phyloP scores from a whole-genome alignment of 768 basidiomycete species.

The Pilatotrama ljubarskyi region DNA sequence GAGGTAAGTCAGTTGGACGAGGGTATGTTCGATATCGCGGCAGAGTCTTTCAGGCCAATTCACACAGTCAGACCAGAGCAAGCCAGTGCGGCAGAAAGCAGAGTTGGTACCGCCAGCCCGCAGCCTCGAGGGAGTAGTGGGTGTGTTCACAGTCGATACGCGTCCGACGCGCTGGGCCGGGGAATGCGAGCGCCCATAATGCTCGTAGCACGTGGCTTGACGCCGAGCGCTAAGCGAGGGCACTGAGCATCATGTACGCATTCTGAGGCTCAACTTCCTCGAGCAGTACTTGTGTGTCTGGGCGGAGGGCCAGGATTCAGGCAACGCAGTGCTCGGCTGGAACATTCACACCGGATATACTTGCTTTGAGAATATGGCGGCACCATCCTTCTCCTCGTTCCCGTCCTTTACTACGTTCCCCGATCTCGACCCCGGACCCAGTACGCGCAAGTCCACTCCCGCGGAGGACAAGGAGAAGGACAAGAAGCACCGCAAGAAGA shows the following conservation, averaged over 20 bases:
- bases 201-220: slow-evolving; percentile 3
- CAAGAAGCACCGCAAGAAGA: slow-evolving; percentile 13
- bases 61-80: no score
- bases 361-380: slow-evolving; percentile 62
- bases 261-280: no score
- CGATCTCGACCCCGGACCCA: slow-evolving; percentile 50
- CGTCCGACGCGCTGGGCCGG: not conserved
- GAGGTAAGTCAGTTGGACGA: no score
- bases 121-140: not conserved
- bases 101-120: not conserved
- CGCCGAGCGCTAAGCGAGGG: not conserved
- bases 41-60: no score
- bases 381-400: slow-evolving; percentile 70
- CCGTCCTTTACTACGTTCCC: slow-evolving; percentile 75
- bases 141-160: not conserved
- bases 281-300: no score
- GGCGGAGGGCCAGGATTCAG: no score
- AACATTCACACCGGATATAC: slow-evolving; percentile 27
- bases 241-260: no score
- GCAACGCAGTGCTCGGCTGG: no score
- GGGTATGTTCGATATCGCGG: no score
- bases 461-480: slow-evolving; percentile 13
- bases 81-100: not conserved
- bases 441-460: slow-evolving; percentile 28
- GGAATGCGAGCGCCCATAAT: slow-evolving; percentile 5